Percentiles rank a stretch among this genome's conserved stretches.
Evolutionary conservation across 2,329 filamentous ascomycete species (phyloP).

Genomic region (Colletotrichum sp.): DNA sequence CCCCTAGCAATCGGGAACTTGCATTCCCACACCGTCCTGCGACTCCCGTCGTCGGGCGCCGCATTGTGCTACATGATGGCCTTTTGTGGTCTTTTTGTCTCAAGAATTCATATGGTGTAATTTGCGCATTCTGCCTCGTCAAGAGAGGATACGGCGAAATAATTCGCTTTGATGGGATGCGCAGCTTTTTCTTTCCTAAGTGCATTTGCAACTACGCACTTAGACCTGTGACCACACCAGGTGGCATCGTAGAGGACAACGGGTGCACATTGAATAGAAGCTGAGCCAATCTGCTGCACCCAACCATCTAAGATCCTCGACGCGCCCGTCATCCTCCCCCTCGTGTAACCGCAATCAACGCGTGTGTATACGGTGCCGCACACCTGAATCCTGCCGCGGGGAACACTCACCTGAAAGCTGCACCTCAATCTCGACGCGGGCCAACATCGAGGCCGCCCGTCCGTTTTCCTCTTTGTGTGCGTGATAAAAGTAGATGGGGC

Average conservation of each 20-base stretch:
- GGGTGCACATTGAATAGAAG: not conserved
- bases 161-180: not conserved
- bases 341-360: not conserved
- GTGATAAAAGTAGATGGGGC: not conserved
- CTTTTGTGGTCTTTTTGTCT: not conserved
- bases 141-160: not conserved
- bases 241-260: not conserved
- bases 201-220: not conserved
- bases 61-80: not conserved
- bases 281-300: not conserved
- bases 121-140: not conserved
- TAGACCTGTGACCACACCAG: not conserved
- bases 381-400: not conserved
- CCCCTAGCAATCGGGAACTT: not conserved
- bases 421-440: not conserved
- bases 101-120: not conserved
- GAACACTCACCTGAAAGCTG: conserved; percentile 1
- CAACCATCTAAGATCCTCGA: not conserved
- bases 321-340: not conserved
- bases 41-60: not conserved
- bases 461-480: not conserved
- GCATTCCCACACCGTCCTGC: not conserved
- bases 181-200: not conserved
- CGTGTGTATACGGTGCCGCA: not conserved
- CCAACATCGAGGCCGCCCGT: not conserved